Percentiles rank a stretch among this genome's conserved stretches.
phyloP scores from a whole-genome alignment of 2,329 filamentous ascomycete species.

The Nakataea oryzae region DNA sequence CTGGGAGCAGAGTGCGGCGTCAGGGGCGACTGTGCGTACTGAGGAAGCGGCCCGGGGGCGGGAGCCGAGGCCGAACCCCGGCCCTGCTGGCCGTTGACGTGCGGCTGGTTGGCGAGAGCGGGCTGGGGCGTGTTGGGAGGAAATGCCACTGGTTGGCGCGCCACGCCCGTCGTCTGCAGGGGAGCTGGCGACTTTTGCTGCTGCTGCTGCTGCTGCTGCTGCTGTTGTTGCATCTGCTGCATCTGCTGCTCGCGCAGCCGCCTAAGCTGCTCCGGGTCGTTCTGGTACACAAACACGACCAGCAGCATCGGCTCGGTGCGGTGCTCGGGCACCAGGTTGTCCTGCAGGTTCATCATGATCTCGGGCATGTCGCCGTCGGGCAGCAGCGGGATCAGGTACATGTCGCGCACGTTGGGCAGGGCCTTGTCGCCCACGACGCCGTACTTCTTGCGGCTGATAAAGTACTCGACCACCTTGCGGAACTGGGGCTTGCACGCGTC shows the following conservation, averaged over 20 bases:
- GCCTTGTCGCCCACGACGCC: slow-evolving; percentile 76
- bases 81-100: slow-evolving; percentile 7
- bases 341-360: slow-evolving; percentile 80
- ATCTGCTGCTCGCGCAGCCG: background rate
- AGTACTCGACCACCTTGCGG: slow-evolving; percentile 76
- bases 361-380: slow-evolving; percentile 66
- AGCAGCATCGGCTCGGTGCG: slow-evolving; percentile 69
- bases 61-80: too few relatives aligned
- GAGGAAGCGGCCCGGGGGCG: slow-evolving; percentile 25
- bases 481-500: slow-evolving; percentile 53
- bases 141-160: slow-evolving; percentile 36
- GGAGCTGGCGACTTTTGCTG: background rate
- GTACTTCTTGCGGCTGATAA: slow-evolving; percentile 70
- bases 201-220: background rate
- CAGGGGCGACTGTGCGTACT: slow-evolving; percentile 12
- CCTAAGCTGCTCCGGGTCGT: slow-evolving; percentile 28
- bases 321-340: slow-evolving; percentile 65
- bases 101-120: slow-evolving; percentile 16
- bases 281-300: slow-evolving; percentile 74
- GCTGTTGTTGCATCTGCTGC: background rate
- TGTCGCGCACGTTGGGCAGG: slow-evolving; percentile 69
- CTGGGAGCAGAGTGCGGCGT: slow-evolving; percentile 7
- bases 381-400: slow-evolving; percentile 81
- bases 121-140: slow-evolving; percentile 39
- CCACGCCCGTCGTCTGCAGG: slow-evolving; percentile 15